Evolutionary conservation across 805 yeast genomes (phyloP).

Genomic region (Candida ipomoeae): DNA sequence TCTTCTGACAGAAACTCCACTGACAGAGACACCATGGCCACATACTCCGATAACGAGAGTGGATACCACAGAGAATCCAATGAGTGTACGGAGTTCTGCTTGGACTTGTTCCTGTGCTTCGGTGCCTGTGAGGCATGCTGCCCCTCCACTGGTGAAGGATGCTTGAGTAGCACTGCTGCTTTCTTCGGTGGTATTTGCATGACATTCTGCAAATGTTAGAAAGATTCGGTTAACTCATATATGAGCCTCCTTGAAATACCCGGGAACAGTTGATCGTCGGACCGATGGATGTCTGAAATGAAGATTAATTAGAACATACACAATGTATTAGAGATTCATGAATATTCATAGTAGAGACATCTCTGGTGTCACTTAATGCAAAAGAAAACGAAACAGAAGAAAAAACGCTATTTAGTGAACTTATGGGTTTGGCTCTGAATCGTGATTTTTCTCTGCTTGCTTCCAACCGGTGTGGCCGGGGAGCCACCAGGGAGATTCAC

Average conservation of each 20-base stretch:
- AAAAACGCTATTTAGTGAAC: neutral
- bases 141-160: constrained; percentile 41
- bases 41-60: constrained; percentile 18
- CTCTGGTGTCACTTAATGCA: neutral
- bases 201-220: constrained; percentile 29
- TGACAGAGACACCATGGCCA: constrained; percentile 7
- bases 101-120: constrained; percentile 35
- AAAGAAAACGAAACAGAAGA: no score
- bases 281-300: neutral
- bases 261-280: neutral
- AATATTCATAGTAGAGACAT: neutral
- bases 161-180: constrained; percentile 31
- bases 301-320: neutral
- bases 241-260: neutral
- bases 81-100: constrained; percentile 41
- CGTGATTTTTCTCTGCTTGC: neutral
- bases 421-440: neutral
- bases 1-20: constrained; percentile 7
- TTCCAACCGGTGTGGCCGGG: no score
- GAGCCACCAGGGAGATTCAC: neutral
- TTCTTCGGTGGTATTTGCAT: constrained; percentile 36
- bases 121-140: constrained; percentile 39
- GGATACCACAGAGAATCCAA: constrained; percentile 37
- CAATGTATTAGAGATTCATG: neutral
- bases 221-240: neutral